Base-by-base conservation (phyloP, 140 eudicot species). In the Cichorium intybus region DNA sequence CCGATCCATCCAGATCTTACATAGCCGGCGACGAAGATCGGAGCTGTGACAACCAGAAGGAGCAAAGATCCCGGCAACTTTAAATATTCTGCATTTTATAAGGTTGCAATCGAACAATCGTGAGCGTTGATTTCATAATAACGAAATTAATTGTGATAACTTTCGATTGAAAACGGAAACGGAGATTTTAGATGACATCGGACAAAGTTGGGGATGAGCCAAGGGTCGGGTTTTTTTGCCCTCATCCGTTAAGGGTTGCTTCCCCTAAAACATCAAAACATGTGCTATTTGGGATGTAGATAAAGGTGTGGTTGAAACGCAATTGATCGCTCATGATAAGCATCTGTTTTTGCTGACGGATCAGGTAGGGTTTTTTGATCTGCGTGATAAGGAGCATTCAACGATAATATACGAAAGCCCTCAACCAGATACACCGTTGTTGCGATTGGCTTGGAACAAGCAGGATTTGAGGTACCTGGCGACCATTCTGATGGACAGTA, bases 391-490 rank as follows among this genome's bases (percentile, higher is more conserved):
- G 76, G 86, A 81, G 76, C 80, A 77, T 45, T 81, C 86, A 0
- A 81, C 83, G 2, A 77, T 77, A 14, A 75, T 87, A 4, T 87
- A 87, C 39, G 96, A 87, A 53, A 80, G 89, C 33, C 88, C 95
- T 1, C 78, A 73, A 21, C 88, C 92, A 0, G 96, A 84, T 33
- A 81, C 89, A 9, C 93, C 96, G 0, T 41, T 87, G 73, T 50
- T 87, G 53, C 53, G 96, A 31, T 54, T 87, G 73, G 89, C 87
- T 10, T 87, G 96, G 96, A 87, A 87, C 56, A 84, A 84, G 60
- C 84, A 72, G 79, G 96, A 87, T 70, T 75, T 79, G 77, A 81
- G 96, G 69, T 87, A 84, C 37, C 84, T 87, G 89, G 96, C 96
- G 0, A 84, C 96, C 0, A 69, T 68, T 3, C 37, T 81, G 73